These are phyloP conservation scores for Furcasterigmium furcatum DNA, from an alignment of 2,329 filamentous ascomycete species.

Conservation along the genomic window DNA sequence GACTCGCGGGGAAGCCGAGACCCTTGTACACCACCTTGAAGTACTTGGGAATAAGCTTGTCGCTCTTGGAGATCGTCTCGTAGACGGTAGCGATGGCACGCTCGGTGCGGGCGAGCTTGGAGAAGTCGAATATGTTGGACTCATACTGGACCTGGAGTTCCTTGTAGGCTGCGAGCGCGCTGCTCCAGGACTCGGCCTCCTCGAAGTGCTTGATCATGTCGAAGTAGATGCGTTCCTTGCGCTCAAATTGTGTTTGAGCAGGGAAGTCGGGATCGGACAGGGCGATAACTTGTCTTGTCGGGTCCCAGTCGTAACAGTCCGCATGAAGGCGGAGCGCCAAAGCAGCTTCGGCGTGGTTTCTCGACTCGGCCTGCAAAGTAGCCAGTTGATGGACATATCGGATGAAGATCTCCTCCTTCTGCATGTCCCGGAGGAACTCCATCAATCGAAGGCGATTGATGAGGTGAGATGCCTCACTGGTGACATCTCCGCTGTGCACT, in stretches of 20 bases:
- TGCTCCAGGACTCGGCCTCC: constrained; percentile 90
- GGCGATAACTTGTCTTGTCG: constrained; percentile 60
- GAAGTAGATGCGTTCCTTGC: constrained; percentile 89
- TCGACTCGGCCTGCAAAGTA: constrained; percentile 67
- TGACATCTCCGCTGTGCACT: constrained; percentile 74
- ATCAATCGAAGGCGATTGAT: constrained; percentile 88
- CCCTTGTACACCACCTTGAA: constrained; percentile 90
- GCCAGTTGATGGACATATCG: constrained; percentile 93
- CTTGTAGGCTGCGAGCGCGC: constrained; percentile 81
- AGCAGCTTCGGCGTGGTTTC: constrained; percentile 84
- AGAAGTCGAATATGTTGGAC: constrained; percentile 83
- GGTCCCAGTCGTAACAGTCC: constrained; percentile 90
- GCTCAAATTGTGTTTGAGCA: constrained; percentile 82
- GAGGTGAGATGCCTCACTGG: constrained; percentile 74
- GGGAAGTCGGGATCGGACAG: constrained; percentile 75
- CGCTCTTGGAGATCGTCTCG: constrained; percentile 80
- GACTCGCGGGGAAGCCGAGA: constrained; percentile 75
- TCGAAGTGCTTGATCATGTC: constrained; percentile 94
- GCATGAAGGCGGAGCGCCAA: constrained; percentile 87
- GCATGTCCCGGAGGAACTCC: constrained; percentile 96
- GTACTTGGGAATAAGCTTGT: constrained; percentile 76
- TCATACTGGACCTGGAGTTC: constrained; percentile 93
- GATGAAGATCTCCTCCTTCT: constrained; percentile 95
- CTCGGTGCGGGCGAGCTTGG: constrained; percentile 85
- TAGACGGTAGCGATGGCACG: constrained; percentile 90